Evolutionary conservation across 768 basidiomycete genomes (phyloP).

Genomic region (Podaxis sp.): DNA sequence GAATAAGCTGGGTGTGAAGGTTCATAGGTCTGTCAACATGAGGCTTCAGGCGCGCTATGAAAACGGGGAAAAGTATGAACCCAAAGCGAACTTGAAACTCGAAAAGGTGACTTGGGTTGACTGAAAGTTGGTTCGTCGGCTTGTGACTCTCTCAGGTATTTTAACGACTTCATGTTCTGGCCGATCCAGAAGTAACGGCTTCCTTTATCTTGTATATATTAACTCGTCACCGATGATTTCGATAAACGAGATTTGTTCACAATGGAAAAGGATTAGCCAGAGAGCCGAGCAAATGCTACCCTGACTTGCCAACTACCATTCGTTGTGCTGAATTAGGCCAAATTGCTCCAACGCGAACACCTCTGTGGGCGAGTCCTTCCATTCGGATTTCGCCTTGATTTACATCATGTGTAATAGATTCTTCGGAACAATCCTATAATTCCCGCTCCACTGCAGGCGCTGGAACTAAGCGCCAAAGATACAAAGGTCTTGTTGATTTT

Average conservation of each 20-base stretch:
- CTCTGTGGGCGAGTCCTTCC: neutral
- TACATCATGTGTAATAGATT: neutral
- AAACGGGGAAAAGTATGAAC: slow-evolving; percentile 34
- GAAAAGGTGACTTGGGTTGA: slow-evolving; percentile 36
- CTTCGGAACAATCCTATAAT: neutral
- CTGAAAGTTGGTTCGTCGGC: slow-evolving; percentile 20
- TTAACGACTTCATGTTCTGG: neutral
- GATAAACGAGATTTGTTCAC: neutral
- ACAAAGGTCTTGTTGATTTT: no score
- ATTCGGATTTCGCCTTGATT: neutral
- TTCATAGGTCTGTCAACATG: slow-evolving; percentile 52
- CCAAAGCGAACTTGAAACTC: slow-evolving; percentile 36
- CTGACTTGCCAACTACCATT: neutral
- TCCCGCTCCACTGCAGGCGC: no score
- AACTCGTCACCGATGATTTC: neutral
- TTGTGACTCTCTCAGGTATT: neutral
- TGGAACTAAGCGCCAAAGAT: no score
- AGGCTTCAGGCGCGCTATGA: slow-evolving; percentile 50
- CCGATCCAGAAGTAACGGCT: neutral
- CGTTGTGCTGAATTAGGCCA: no score
- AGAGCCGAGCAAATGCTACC: neutral
- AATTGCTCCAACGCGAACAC: neutral
- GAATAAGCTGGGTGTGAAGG: slow-evolving; percentile 35
- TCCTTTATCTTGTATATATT: neutral
- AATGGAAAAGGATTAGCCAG: neutral